A percentile compares a stretch with the other conserved stretches of the same genome.
These are phyloP conservation scores for Stromatinia cepivora DNA, from an alignment of 2,329 filamentous ascomycete species.

Conservation along the genomic window DNA sequence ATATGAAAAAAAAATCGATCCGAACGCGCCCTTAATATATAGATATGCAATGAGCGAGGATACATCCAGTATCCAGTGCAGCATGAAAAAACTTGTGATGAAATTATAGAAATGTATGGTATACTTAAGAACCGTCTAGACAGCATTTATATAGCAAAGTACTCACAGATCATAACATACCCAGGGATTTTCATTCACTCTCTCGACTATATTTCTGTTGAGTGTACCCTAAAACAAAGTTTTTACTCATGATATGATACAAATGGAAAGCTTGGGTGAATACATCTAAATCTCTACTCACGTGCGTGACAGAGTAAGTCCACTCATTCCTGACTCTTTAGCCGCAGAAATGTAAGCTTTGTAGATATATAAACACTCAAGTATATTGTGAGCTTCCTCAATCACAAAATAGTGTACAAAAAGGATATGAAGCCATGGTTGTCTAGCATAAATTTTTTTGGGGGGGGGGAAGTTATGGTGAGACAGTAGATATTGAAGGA, in stretches of 20 bases:
- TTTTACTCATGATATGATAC: not conserved
- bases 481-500: not conserved
- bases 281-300: no score
- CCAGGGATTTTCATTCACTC: not conserved
- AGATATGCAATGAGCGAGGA: not conserved
- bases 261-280: not conserved
- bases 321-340: not conserved
- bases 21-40: no score
- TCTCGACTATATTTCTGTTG: no score
- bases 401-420: not conserved
- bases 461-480: not conserved
- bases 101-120: not conserved
- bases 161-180: not conserved
- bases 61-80: not conserved
- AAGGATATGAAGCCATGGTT: no score
- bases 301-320: not conserved
- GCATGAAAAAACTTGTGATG: not conserved
- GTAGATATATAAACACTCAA: not conserved
- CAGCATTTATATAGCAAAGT: not conserved
- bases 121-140: no score
- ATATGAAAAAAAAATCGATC: no score
- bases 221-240: not conserved
- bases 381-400: not conserved
- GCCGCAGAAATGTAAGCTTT: not conserved
- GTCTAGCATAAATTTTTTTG: not conserved